These are phyloP conservation scores for Trichaptum fuscoviolaceum DNA, from an alignment of 768 basidiomycete genomes.

Conservation along the genomic window DNA sequence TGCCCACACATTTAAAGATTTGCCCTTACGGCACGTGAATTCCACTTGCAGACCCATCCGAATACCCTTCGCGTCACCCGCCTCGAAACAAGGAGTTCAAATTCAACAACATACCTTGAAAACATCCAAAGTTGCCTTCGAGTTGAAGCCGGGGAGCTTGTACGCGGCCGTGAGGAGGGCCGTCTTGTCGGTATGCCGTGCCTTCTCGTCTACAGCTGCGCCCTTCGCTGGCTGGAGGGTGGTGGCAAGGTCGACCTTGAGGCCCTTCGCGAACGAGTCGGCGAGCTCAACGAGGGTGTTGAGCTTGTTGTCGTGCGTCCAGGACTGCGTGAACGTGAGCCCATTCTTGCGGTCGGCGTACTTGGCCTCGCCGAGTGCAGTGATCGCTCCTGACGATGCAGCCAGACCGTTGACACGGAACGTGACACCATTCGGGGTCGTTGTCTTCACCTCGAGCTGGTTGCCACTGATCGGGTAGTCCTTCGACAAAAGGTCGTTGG, in stretches of 20 bases:
- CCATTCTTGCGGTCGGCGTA: slow-evolving; percentile 89
- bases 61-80: no score
- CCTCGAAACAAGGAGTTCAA: background rate
- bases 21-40: background rate
- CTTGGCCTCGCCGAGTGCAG: slow-evolving; percentile 94
- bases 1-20: background rate
- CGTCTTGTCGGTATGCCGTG: slow-evolving; percentile 43
- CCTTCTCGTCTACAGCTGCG: slow-evolving; percentile 19
- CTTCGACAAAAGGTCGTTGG: slow-evolving; percentile 88
- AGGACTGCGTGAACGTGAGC: slow-evolving; percentile 88
- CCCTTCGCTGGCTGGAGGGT: slow-evolving; percentile 84
- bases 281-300: slow-evolving; percentile 91
- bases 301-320: slow-evolving; percentile 93
- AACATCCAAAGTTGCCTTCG: slow-evolving; percentile 83
- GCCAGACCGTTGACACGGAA: slow-evolving; percentile 91
- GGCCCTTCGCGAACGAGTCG: slow-evolving; percentile 94
- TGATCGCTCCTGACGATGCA: slow-evolving; percentile 66
- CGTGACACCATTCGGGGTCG: slow-evolving; percentile 80
- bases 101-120: slow-evolving; percentile 66
- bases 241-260: slow-evolving; percentile 90
- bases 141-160: slow-evolving; percentile 96
- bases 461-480: slow-evolving; percentile 82
- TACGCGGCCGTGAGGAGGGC: slow-evolving; percentile 80
- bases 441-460: slow-evolving; percentile 81
- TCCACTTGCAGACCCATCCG: background rate